Base-by-base conservation (phyloP, 2,329 filamentous ascomycete genomes). In the Berkeleyomyces basicola region DNA sequence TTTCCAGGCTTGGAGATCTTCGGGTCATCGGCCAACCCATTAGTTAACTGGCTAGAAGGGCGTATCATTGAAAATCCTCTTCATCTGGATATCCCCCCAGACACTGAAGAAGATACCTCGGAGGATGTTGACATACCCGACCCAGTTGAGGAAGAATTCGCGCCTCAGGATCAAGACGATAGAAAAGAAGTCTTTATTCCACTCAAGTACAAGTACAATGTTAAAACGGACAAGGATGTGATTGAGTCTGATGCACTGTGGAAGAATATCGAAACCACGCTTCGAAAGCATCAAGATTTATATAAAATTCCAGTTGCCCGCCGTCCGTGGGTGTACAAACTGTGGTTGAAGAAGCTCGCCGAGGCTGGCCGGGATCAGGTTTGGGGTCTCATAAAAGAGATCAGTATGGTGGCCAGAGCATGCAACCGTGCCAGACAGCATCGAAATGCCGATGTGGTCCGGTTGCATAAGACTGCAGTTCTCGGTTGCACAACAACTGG, bases 401-500 rank as follows among this genome's bases (percentile, higher is more conserved):
- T 85, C 67, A 70, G 77, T 9, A 68, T 73, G 0, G 72, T 76
- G 3, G 79, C 80, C 39, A 73, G 74, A 9, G 74, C 82, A 11
- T 72, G 82, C 6, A 82, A 80, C 59, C 77, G 80, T 23, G 79
- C 78, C 14, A 78, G 76, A 36, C 86, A 80, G 77, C 78, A 84
- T 64, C 75, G 77, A 43, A 81, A 89, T 64, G 72, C 78, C 7
- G 67, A 68, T 4, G 69, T 76, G 4, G 69, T 81, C n/a, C 68
- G 67, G 2, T 63, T 43, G 23, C 31, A 14, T 10, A 33, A 44
- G 10, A 10, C n/a, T 37, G 36, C 66, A 31, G 76, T 88, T 33
- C 73, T 92, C 3, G 79, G 80, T 42, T 80, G 81, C 59, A 95
- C 90, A 0, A 90, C 87, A 0, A 95, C 90, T 0, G 88, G 89